phyloP scores from a whole-genome alignment of 306 rosid species.

The Vigna mungo region DNA sequence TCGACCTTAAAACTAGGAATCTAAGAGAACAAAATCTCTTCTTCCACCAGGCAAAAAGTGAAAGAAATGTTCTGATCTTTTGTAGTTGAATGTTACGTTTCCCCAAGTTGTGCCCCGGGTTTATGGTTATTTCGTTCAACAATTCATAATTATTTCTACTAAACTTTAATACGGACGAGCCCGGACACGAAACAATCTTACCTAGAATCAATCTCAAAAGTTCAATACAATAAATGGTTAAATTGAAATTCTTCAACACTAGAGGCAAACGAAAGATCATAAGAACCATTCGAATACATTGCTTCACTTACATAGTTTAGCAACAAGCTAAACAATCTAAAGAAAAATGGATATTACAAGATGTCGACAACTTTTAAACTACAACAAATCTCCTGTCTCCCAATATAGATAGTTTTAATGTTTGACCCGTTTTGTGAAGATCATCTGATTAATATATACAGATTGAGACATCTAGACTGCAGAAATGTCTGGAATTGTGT shows the following conservation, averaged over 20 bases:
- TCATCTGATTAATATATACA: slow-evolving; percentile 36
- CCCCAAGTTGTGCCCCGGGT: too few relatives aligned
- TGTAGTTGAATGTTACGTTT: too few relatives aligned
- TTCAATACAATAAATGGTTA: not conserved
- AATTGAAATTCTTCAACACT: not conserved
- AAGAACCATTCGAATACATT: slow-evolving; percentile 16
- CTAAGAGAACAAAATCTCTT: too few relatives aligned
- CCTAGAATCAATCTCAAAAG: not conserved
- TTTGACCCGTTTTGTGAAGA: slow-evolving; percentile 18
- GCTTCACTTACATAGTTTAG: slow-evolving; percentile 20
- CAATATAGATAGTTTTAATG: not conserved
- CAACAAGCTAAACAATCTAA: not conserved
- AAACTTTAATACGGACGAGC: not conserved
- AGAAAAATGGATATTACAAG: not conserved
- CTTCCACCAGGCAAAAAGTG: too few relatives aligned
- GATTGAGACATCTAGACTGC: slow-evolving; percentile 23
- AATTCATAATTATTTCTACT: too few relatives aligned
- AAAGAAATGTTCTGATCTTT: too few relatives aligned
- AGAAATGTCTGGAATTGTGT: slow-evolving; percentile 38
- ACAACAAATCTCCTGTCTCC: slow-evolving; percentile 15
- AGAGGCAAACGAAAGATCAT: not conserved
- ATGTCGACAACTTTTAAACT: not conserved
- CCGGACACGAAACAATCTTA: not conserved
- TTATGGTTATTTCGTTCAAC: too few relatives aligned
- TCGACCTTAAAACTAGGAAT: too few relatives aligned